A percentile compares a stretch with the other conserved stretches of the same genome.
Evolutionary conservation across 2,329 filamentous ascomycete genomes (phyloP).

Genomic region (Chaetomium globosum): DNA sequence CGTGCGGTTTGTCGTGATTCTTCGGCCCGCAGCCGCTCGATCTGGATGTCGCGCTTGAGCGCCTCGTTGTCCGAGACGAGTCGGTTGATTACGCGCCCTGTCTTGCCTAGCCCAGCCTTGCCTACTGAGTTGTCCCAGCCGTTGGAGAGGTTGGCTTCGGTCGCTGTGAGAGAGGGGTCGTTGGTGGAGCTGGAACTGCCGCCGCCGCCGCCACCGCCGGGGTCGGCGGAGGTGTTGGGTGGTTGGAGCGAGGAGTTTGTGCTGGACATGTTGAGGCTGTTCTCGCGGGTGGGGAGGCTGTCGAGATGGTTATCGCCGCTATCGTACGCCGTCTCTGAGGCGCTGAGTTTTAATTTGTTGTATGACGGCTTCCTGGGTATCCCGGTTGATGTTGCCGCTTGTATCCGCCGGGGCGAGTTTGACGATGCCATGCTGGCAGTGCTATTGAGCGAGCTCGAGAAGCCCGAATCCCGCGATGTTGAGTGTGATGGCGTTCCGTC

Average conservation of each 20-base stretch:
- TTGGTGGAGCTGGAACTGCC: slow-evolving; percentile 34
- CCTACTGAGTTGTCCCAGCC: slow-evolving; percentile 67
- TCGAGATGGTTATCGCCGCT: slow-evolving; percentile 28
- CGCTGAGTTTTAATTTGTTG: slow-evolving; percentile 45
- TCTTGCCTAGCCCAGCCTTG: slow-evolving; percentile 72
- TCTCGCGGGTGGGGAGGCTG: slow-evolving; percentile 38
- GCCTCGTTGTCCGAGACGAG: slow-evolving; percentile 80
- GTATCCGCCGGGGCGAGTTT: slow-evolving; percentile 42
- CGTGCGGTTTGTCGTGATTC: slow-evolving; percentile 70
- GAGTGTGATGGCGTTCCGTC: slow-evolving; percentile 42
- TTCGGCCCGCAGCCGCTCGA: slow-evolving; percentile 66
- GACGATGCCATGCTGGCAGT: slow-evolving; percentile 53
- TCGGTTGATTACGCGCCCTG: slow-evolving; percentile 76
- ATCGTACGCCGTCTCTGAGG: slow-evolving; percentile 7
- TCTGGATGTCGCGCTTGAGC: slow-evolving; percentile 71
- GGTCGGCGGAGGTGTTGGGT: slow-evolving; percentile 27
- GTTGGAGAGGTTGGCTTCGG: slow-evolving; percentile 32
- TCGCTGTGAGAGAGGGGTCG: slow-evolving; percentile 40
- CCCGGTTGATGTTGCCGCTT: slow-evolving; percentile 38
- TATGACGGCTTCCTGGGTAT: slow-evolving; percentile 40
- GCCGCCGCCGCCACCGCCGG: slow-evolving; percentile 27
- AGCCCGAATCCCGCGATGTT: slow-evolving; percentile 49
- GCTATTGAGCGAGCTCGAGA: slow-evolving; percentile 61
- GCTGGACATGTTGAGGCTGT: slow-evolving; percentile 31
- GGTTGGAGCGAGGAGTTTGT: slow-evolving; percentile 11